Conservation (phyloP, 2,329 filamentous ascomycete species). For the Apiospora koreana region DNA sequence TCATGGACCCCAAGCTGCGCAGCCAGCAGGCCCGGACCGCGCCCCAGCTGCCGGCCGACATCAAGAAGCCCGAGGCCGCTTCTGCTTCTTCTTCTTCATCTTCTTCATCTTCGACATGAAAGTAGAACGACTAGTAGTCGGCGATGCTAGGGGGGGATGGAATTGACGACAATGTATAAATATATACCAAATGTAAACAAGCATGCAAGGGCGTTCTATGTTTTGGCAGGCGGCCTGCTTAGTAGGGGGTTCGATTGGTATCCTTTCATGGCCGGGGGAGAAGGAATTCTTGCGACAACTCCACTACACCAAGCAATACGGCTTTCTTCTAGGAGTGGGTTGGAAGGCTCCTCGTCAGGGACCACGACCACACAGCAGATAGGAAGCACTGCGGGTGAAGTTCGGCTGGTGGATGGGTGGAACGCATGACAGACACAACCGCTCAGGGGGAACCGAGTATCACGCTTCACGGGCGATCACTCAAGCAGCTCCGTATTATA, state of each 20-base stretch:
- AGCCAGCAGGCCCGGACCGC: constrained; percentile 29
- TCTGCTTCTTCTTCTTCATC: no score
- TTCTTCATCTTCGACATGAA: constrained; percentile 2
- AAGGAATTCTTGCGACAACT: neutral
- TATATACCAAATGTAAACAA: constrained; percentile 15
- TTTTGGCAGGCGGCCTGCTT: neutral
- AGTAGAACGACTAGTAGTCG: neutral
- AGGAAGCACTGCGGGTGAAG: neutral
- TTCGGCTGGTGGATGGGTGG: no score
- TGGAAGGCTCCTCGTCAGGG: neutral
- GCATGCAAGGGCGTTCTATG: neutral
- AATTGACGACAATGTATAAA: neutral
- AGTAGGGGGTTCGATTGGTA: neutral
- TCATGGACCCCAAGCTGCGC: constrained; percentile 39
- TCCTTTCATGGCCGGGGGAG: neutral
- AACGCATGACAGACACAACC: neutral
- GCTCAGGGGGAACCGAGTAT: neutral
- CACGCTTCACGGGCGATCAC: neutral
- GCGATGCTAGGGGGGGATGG: no score
- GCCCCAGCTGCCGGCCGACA: constrained; percentile 25
- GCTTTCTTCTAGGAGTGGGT: neutral
- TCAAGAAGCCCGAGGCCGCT: neutral
- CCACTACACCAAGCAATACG: neutral
- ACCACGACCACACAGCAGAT: neutral
- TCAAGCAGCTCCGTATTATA: neutral